Percentiles rank a stretch among this genome's conserved stretches.
These are phyloP conservation scores for Fusarium nisikadoi DNA, from an alignment of 2,329 filamentous ascomycete genomes.

Conservation along the genomic window DNA sequence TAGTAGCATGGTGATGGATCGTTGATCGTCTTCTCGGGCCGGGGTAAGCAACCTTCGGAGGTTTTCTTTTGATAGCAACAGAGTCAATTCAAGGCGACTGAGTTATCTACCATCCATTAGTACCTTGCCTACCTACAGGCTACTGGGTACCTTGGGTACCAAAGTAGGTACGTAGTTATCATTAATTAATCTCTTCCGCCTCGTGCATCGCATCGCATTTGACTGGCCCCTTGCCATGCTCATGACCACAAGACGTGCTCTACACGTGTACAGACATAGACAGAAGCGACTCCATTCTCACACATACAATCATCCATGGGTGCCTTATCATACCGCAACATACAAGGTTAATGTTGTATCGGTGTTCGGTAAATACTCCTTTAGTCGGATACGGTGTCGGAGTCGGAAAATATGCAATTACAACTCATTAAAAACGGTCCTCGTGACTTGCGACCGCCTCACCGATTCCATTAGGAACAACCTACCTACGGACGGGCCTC, in stretches of 20 bases:
- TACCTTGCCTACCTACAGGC: not conserved
- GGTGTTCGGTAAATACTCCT: not conserved
- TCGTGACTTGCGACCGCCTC: slow-evolving; percentile 31
- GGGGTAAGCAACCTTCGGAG: slow-evolving; percentile 34
- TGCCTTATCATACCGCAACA: slow-evolving; percentile 12
- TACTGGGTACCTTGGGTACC: too few species aligned
- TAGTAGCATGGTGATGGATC: slow-evolving; percentile 24
- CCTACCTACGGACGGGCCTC: slow-evolving; percentile 3
- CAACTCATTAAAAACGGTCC: slow-evolving; percentile 26
- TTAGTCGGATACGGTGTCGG: not conserved
- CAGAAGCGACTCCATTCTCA: slow-evolving; percentile 16
- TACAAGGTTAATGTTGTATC: slow-evolving; percentile 6
- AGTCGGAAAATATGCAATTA: slow-evolving; percentile 27
- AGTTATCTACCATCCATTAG: not conserved
- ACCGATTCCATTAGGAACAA: slow-evolving; percentile 14
- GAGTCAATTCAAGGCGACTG: slow-evolving; percentile 5
- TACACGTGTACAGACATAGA: slow-evolving; percentile 21
- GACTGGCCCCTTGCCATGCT: not conserved
- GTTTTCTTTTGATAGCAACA: slow-evolving; percentile 23
- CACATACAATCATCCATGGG: slow-evolving; percentile 7
- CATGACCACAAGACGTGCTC: slow-evolving; percentile 13
- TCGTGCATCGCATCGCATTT: not conserved
- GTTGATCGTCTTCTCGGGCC: slow-evolving; percentile 21
- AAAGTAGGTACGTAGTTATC: not conserved
- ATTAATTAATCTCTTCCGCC: slow-evolving; percentile 14